Conservation (phyloP, 805 yeast genomes). For the Komagataella phaffii region DNA sequence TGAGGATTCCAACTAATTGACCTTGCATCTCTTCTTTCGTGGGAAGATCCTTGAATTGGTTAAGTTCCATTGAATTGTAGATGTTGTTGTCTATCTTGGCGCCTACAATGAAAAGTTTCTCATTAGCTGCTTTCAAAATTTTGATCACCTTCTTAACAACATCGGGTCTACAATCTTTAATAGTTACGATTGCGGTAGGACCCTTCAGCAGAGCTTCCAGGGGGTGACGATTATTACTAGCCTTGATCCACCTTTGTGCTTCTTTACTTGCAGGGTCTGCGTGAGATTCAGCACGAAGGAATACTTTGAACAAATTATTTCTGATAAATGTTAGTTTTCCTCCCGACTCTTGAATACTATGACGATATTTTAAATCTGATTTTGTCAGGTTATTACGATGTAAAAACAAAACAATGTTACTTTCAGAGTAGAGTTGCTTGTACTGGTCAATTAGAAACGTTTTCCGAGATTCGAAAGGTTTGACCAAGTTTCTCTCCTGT, state of each 20-base stretch:
- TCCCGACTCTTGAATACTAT: slow-evolving; percentile 50
- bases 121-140: slow-evolving; percentile 48
- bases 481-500: slow-evolving; percentile 21
- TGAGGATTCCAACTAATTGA: slow-evolving; percentile 72
- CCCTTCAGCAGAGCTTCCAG: slow-evolving; percentile 60
- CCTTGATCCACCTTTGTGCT: slow-evolving; percentile 24
- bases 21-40: slow-evolving; percentile 58
- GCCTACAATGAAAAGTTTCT: slow-evolving; percentile 70
- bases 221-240: slow-evolving; percentile 45
- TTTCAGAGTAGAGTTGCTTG: slow-evolving; percentile 50
- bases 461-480: slow-evolving; percentile 62
- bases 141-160: slow-evolving; percentile 49
- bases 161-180: slow-evolving; percentile 59
- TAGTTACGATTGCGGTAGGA: slow-evolving; percentile 71
- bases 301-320: slow-evolving; percentile 59
- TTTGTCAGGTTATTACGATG: slow-evolving; percentile 79
- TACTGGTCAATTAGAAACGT: slow-evolving; percentile 77
- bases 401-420: slow-evolving; percentile 60
- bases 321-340: slow-evolving; percentile 59
- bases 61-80: slow-evolving; percentile 36
- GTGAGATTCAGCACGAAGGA: slow-evolving; percentile 55
- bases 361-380: slow-evolving; percentile 48
- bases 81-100: slow-evolving; percentile 50
- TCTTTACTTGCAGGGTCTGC: slow-evolving; percentile 60
- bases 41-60: slow-evolving; percentile 62